These are phyloP conservation scores for Puccinia horiana DNA, from an alignment of 1,284 basidiomycete genomes.

Conservation along the genomic window DNA sequence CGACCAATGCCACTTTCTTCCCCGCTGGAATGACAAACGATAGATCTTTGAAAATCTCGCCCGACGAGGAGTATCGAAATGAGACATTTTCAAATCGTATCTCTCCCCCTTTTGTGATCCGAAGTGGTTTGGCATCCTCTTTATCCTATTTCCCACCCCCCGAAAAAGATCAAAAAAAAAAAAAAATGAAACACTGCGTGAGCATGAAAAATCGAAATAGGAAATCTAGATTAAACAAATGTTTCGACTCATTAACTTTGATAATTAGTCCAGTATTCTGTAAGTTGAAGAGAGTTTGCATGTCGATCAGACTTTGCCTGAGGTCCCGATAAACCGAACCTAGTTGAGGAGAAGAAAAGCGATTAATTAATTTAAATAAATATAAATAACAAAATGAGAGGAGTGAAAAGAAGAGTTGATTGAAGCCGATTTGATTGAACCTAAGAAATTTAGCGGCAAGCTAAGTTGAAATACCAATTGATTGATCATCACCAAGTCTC, in stretches of 20 bases:
- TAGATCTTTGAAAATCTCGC: slow-evolving; percentile 39
- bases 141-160: slow-evolving; percentile 14
- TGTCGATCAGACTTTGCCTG: slow-evolving; percentile 49
- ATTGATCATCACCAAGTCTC: slow-evolving; percentile 48
- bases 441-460: slow-evolving; percentile 40
- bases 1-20: slow-evolving; percentile 48
- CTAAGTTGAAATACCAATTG: slow-evolving; percentile 50
- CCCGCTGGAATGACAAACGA: slow-evolving; percentile 48
- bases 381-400: no score
- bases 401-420: slow-evolving; percentile 17
- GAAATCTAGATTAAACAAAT: background rate
- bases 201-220: background rate
- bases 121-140: slow-evolving; percentile 36
- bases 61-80: slow-evolving; percentile 28
- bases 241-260: slow-evolving; percentile 21
- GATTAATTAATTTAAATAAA: background rate
- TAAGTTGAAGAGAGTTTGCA: slow-evolving; percentile 45
- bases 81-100: slow-evolving; percentile 49
- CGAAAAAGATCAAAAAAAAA: slow-evolving; percentile 2
- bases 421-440: slow-evolving; percentile 16
- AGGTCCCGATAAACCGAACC: slow-evolving; percentile 50
- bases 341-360: background rate
- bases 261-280: slow-evolving; percentile 44
- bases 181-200: background rate
- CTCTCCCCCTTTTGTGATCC: slow-evolving; percentile 42